Evolutionary conservation across 1,139 yeast species (phyloP).

Genomic region (Suhomyces yuchorum): DNA sequence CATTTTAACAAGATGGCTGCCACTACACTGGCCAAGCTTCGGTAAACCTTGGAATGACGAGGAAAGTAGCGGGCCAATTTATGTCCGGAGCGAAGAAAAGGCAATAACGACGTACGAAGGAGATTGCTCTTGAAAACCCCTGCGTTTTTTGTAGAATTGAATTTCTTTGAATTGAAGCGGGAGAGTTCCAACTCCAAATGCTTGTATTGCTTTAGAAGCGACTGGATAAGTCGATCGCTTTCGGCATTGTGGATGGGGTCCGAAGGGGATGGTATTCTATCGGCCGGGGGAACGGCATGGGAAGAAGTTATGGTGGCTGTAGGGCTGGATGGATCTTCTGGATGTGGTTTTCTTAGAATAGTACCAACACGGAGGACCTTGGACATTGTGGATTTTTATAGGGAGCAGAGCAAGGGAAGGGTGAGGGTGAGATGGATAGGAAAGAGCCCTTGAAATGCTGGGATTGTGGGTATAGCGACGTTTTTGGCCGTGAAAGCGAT

Average conservation of each 20-base stretch:
- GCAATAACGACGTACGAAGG: conserved; percentile 64
- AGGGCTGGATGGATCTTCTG: conserved; percentile 8
- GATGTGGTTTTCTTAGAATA: background rate
- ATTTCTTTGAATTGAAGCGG: conserved; percentile 45
- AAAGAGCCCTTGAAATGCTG: too few relatives aligned
- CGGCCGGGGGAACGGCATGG: conserved; percentile 6
- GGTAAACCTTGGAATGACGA: conserved; percentile 30
- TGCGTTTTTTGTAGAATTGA: conserved; percentile 35
- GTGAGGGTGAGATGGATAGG: too few relatives aligned
- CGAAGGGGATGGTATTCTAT: conserved; percentile 5
- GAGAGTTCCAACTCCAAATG: conserved; percentile 45
- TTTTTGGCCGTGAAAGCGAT: too few relatives aligned
- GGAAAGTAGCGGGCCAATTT: conserved; percentile 28
- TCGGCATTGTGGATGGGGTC: conserved; percentile 12
- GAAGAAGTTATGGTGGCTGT: conserved; percentile 4
- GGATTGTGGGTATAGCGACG: too few relatives aligned
- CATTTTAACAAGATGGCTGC: conserved; percentile 54
- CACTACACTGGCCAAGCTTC: conserved; percentile 38
- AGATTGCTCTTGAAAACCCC: conserved; percentile 65
- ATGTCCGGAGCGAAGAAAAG: conserved; percentile 53
- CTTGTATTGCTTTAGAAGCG: conserved; percentile 42
- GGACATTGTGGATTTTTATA: conserved; percentile 1
- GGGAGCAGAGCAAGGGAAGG: too few relatives aligned
- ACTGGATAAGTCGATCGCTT: conserved; percentile 32
- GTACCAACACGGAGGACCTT: conserved; percentile 9